Evolutionary conservation across 192 early-diverging fungal genomes (phyloP).

Genomic region (Blastocladiella britannica): DNA sequence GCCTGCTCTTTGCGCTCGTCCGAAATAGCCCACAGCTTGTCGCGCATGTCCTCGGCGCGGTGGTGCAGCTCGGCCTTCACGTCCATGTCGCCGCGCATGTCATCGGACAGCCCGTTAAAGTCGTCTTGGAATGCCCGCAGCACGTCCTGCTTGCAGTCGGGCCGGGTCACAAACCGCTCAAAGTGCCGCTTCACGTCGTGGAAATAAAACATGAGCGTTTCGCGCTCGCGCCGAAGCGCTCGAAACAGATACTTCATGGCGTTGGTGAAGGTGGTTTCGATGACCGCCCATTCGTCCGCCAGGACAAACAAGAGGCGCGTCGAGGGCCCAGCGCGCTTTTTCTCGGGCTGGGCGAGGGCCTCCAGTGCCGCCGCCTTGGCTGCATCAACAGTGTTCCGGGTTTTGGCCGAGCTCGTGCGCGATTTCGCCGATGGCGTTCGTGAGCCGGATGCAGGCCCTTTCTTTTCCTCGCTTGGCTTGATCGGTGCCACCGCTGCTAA

Average conservation of each 20-base stretch:
- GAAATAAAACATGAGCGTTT: conserved; percentile 25
- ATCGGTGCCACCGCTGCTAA: too few species aligned
- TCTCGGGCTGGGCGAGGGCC: too few species aligned
- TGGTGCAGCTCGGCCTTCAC: conserved; percentile 40
- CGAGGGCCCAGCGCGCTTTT: too few species aligned
- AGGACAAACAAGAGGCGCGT: too few species aligned
- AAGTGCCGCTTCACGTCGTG: conserved; percentile 29
- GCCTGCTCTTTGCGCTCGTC: conserved; percentile 35
- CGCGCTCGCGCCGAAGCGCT: conserved; percentile 27
- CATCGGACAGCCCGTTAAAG: conserved; percentile 35
- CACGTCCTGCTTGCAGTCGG: conserved; percentile 31
- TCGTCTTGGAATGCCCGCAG: conserved; percentile 30
- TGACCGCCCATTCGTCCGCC: conserved; percentile 35
- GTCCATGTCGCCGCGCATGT: conserved; percentile 30
- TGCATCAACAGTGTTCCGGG: too few species aligned
- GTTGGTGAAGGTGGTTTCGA: conserved; percentile 31
- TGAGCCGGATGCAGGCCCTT: too few species aligned
- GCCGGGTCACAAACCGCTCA: conserved; percentile 25
- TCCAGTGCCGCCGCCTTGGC: too few species aligned
- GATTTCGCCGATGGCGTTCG: too few species aligned
- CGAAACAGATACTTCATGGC: conserved; percentile 34
- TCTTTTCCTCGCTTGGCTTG: too few species aligned
- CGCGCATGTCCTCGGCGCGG: conserved; percentile 34
- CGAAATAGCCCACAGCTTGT: conserved; percentile 35
- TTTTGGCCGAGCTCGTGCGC: too few species aligned